Base-by-base conservation (phyloP, 108 stramenopile genomes). In the Cyclotella distinguenda region DNA sequence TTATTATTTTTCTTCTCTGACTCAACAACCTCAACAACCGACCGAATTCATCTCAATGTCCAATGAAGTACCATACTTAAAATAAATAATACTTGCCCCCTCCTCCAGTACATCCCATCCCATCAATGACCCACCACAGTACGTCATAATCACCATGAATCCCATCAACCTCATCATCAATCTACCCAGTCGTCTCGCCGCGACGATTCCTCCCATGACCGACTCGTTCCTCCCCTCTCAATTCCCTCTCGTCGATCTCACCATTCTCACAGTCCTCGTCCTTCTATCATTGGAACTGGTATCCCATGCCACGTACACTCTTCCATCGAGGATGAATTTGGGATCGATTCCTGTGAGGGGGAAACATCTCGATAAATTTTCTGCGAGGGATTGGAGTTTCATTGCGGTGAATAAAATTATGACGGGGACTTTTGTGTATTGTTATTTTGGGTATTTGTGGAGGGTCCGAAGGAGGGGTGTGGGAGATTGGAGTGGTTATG, bases 391-490 rank as follows among this genome's bases (percentile, higher is more conserved):
- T 47, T 42, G 43, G 9, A 16, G 78, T 8, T 94, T 81, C 52
- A 86, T 94, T 64, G 68, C 74, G 23, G 59, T 90, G 18, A 87
- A 84, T 73, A 90, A 90, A 66, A 71, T 66, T 22, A 77, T 80
- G 74, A 94, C 88, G 9, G 86, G 75, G 8, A 80, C 85, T 27
- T 94, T 94, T 70, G 80, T 89, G 0, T 94, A 91, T 77, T 79
- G 81, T 50, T 81, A 87, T 49, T 66, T 85, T 52, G 66, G 81
- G 13, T 87, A 86, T 59, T 40, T 77, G 33, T 80, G 74, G 74
- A 62, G 66, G 47, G 74, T 75, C 0, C n/a, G n/a, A n/a, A 45
- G 66, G 40, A 63, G 48, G 36, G 26, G 34, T 15, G 64, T n/a
- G 56, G 54, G 40, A 30, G 27, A 48, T 38, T n/a, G 34, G 4